Base-by-base conservation (phyloP, 2,329 filamentous ascomycete species). In the Penicillium fuscoglaucum region DNA sequence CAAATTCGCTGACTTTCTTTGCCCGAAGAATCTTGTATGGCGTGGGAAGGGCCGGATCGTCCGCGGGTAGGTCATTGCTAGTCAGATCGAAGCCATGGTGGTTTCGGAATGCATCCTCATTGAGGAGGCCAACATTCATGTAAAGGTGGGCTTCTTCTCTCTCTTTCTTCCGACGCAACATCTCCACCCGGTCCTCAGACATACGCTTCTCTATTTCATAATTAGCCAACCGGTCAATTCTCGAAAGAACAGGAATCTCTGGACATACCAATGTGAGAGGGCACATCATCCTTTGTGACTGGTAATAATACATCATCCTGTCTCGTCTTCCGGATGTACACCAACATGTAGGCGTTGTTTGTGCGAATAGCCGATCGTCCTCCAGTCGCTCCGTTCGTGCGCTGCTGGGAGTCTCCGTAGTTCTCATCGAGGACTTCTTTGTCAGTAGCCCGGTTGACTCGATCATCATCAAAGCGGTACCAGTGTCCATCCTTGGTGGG, bases 381-480 rank as follows among this genome's bases (percentile, higher is more conserved):
- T 50, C 82, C 82, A 35, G 76, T 64, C n/a, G 79, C 78, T 8
- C 85, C 85, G 60, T 87, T 86, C 9, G 78, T 73, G 47, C 82
- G 78, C 53, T 83, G 73, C 71, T 92, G 96, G 70, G 96, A 91
- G 54, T 95, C 95, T 45, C 95, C 95, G 75, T 91, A 99, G 75
- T 98, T 99, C 64, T 99, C 96, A 70, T 98, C 95, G 33, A 98
- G 79, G 0, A 96, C 93, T 73, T 99, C 95, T 59, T 90, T 87
- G 72, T 90, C 87, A 0, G 93, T 97, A 1, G 93, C 93, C 64
- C 90, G 90, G n/a, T 93, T 98, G 41, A 99, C 95, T 65, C 93
- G 90, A 71, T 99, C 95, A 65, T 99, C 95, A 68, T 99, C 96
- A 68, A 96, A 99, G 69, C 90, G 95, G 81, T 96, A 98, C 79